phyloP scores from a whole-genome alignment of 2,329 filamentous ascomycete genomes.

The Ophiostoma fasciatum region DNA sequence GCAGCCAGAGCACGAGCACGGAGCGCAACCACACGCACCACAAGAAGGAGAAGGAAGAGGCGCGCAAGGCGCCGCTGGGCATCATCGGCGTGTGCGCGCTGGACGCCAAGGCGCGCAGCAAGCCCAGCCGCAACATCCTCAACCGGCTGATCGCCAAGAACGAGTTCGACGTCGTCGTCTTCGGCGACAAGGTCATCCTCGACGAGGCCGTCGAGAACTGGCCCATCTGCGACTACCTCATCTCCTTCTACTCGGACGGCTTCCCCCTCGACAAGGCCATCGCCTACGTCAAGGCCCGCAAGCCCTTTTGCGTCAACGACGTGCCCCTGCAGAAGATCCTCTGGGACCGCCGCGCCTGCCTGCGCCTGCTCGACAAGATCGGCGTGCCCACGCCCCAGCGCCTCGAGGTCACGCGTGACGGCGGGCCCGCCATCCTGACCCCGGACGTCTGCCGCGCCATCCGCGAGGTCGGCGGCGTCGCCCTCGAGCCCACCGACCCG shows the following conservation, averaged over 20 bases:
- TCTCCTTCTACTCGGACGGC: constrained; percentile 96
- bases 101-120: constrained; percentile 90
- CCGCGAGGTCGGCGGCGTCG: constrained; percentile 64
- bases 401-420: constrained; percentile 84
- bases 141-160: constrained; percentile 80
- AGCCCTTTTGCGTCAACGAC: constrained; percentile 96
- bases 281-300: constrained; percentile 80
- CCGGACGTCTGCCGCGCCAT: constrained; percentile 68
- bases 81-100: constrained; percentile 88
- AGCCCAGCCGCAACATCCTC: constrained; percentile 90
- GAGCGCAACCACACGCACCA: constrained; percentile 35
- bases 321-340: constrained; percentile 93
- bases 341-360: constrained; percentile 86
- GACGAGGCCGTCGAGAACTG: constrained; percentile 95
- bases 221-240: constrained; percentile 85
- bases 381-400: constrained; percentile 79
- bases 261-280: constrained; percentile 96
- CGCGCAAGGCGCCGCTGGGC: constrained; percentile 47
- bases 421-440: constrained; percentile 66
- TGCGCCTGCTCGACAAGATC: constrained; percentile 77
- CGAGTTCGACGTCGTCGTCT: constrained; percentile 94
- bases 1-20: constrained; percentile 65
- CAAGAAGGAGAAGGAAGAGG: constrained; percentile 45
- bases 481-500: constrained; percentile 55
- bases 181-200: constrained; percentile 96